Base-by-base conservation (phyloP, 2,329 filamentous ascomycete species). In the Lachnellula arida region DNA sequence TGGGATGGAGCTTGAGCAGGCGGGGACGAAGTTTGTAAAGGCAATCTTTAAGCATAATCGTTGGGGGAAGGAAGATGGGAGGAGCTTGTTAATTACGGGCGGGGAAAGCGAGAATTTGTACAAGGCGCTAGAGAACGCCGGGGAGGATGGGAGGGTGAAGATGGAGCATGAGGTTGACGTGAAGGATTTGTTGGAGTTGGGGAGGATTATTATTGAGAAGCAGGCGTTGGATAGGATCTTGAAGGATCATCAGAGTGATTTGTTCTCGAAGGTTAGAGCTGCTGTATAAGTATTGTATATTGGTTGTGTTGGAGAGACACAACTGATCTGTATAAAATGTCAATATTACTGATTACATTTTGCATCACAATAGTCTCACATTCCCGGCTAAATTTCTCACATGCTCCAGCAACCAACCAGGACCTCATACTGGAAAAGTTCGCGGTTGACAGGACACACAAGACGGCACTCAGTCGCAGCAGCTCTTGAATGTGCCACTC, bases 171-270 rank as follows among this genome's bases (percentile, higher is more conserved):
- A 96, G 60, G 90, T 99, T 37, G 94, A 97, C 73, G 91, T 99
- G 60, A 99, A 97, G 81, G 89, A 97, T 71, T 74, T 99, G 61
- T 75, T 99, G 63, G 89, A 94, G 76, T 85, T 87, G 53, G 88
- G 89, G 53, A 85, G 91, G 67, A 77, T 99, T 58, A 85, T 99
- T 58, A 84, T 99, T 67, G 94, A 99, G 81, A 84, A 88, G 71
- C 75, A 77, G 43, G 93, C 93, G 37, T 78, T 99, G 68, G 81
- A 86, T 71, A 80, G 82, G 70, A 84, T 97, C 70, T 80, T 97
- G 67, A 74, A 78, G 69, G 74, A 79, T 63, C 91, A 96, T 67
- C 80, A 87, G 75, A 86, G 81, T 67, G 87, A 91, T 70, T 68
- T 88, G 57, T 52, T 63, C 35, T 53, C 57, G 8, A 67, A 65